Percentiles rank a stretch among this genome's conserved stretches.
Evolutionary conservation across 116 monocot species (phyloP).

Genomic region (Papilionanthe hybrid): DNA sequence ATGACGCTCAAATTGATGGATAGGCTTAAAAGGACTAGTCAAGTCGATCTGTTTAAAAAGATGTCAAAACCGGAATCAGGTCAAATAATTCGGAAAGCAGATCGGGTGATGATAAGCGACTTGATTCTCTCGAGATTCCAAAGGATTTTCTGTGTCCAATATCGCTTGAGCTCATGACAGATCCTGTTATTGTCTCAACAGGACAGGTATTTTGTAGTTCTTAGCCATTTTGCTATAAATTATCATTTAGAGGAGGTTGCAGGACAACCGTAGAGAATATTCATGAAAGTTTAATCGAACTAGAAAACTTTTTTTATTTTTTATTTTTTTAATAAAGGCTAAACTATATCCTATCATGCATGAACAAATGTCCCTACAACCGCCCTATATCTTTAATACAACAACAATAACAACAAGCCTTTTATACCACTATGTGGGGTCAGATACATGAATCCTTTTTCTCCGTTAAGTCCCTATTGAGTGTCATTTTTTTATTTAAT

Average conservation of each 20-base stretch:
- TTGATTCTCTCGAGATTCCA: slow-evolving; percentile 43
- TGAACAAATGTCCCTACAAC: not conserved
- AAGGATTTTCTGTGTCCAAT: slow-evolving; percentile 85
- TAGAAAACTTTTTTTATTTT: too few relatives aligned
- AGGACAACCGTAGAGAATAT: too few relatives aligned
- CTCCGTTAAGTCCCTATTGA: too few relatives aligned
- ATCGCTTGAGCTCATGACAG: slow-evolving; percentile 80
- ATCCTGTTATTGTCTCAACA: slow-evolving; percentile 84
- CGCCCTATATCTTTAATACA: not conserved
- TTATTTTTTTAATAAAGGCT: too few relatives aligned
- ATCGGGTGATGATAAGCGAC: slow-evolving; percentile 26
- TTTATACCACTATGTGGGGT: too few relatives aligned
- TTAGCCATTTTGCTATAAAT: too few relatives aligned
- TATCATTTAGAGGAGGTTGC: too few relatives aligned
- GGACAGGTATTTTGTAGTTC: slow-evolving; percentile 53
- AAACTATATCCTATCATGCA: not conserved
- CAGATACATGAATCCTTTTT: too few relatives aligned
- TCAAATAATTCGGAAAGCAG: slow-evolving; percentile 7
- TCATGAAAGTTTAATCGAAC: too few relatives aligned
- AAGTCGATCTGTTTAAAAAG: slow-evolving; percentile 8
- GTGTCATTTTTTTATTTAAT: too few relatives aligned
- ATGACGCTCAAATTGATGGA: slow-evolving; percentile 22
- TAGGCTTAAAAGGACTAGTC: slow-evolving; percentile 13
- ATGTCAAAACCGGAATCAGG: slow-evolving; percentile 3
- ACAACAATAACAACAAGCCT: too few relatives aligned